phyloP scores from a whole-genome alignment of 495 filamentous ascomycete species.

The Penicillium mononematosum region DNA sequence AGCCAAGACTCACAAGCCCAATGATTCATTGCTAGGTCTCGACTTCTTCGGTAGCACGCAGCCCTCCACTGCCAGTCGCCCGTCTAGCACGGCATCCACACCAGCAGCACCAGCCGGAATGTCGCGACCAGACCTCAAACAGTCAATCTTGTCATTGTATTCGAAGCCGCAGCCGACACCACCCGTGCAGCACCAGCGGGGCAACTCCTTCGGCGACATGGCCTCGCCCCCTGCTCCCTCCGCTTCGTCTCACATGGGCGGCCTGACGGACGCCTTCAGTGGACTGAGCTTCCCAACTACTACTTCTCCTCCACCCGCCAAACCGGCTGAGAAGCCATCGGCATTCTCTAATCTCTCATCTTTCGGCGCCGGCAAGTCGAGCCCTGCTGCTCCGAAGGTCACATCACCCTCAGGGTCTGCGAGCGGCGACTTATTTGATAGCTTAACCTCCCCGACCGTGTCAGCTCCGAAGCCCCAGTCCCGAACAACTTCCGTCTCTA shows the following conservation, averaged over 20 bases:
- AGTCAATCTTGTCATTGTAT: slow-evolving; percentile 94
- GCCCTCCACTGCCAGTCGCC: slow-evolving; percentile 62
- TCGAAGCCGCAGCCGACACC: slow-evolving; percentile 70
- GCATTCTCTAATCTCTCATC: slow-evolving; percentile 73
- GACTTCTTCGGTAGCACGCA: slow-evolving; percentile 83
- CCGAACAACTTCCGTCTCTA: slow-evolving; percentile 42
- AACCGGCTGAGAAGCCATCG: slow-evolving; percentile 55
- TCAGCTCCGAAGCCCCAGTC: slow-evolving; percentile 46
- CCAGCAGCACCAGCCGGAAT: slow-evolving; percentile 54
- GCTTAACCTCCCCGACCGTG: slow-evolving; percentile 57
- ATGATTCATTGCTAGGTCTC: slow-evolving; percentile 84
- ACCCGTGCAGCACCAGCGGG: slow-evolving; percentile 56
- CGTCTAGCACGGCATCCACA: slow-evolving; percentile 67
- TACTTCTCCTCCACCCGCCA: slow-evolving; percentile 53
- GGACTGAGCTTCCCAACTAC: slow-evolving; percentile 69
- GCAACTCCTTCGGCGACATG: slow-evolving; percentile 66
- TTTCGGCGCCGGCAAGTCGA: slow-evolving; percentile 57
- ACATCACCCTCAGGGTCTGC: slow-evolving; percentile 54
- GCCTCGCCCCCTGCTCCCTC: slow-evolving; percentile 52
- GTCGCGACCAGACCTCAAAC: slow-evolving; percentile 91
- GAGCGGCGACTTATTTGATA: slow-evolving; percentile 75
- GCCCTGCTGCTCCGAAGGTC: slow-evolving; percentile 50
- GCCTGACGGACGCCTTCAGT: slow-evolving; percentile 85
- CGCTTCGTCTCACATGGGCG: slow-evolving; percentile 60
- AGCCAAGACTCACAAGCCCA: slow-evolving; percentile 65